A percentile compares a stretch with the other conserved stretches of the same genome.
phyloP scores from a whole-genome alignment of 2,329 filamentous ascomycete species.

The Leptographium wingfieldii region DNA sequence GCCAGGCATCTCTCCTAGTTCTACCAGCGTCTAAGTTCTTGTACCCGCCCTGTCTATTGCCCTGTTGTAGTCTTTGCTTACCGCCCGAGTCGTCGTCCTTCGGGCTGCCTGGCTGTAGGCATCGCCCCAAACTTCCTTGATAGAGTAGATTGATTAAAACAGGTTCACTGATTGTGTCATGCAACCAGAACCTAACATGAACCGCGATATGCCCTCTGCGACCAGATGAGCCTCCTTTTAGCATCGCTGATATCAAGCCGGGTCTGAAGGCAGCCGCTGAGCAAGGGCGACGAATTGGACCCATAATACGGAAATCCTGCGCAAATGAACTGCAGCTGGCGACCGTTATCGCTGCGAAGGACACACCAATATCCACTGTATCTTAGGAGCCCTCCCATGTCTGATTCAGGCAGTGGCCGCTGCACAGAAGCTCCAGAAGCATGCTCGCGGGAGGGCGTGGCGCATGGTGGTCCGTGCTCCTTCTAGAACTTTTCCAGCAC shows the following conservation, averaged over 20 bases:
- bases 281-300: no score
- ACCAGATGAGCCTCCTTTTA: not conserved
- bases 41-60: no score
- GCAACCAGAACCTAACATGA: no score
- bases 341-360: not conserved
- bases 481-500: slow-evolving; percentile 16
- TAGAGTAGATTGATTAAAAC: no score
- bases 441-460: slow-evolving; percentile 6
- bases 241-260: not conserved
- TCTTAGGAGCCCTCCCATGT: not conserved
- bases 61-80: no score
- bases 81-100: no score
- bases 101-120: no score
- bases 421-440: slow-evolving; percentile 15
- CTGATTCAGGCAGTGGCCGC: not conserved
- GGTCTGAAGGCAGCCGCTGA: not conserved
- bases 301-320: not conserved
- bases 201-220: not conserved
- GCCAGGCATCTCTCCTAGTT: no score
- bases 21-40: no score
- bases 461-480: slow-evolving; percentile 14
- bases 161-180: no score
- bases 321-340: not conserved
- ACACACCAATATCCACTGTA: not conserved
- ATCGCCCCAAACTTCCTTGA: no score